These are phyloP conservation scores for Rhododendron simsii DNA, from an alignment of 148 eudicot genomes.

Conservation along the genomic window DNA sequence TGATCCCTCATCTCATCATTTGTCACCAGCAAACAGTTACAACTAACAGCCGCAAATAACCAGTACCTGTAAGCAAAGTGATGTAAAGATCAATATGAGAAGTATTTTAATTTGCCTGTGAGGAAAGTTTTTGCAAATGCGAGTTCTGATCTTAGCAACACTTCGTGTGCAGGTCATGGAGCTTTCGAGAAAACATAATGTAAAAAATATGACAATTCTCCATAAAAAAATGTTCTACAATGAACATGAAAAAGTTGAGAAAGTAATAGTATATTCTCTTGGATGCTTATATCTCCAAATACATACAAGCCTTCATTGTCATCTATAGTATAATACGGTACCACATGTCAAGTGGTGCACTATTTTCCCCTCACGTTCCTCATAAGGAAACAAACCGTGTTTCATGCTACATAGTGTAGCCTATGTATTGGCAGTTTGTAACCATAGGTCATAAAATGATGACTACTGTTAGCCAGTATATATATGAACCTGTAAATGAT, in stretches of 20 bases:
- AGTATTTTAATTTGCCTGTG: background rate
- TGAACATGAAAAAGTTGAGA: background rate
- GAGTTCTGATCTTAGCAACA: background rate
- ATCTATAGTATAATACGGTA: background rate
- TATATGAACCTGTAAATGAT: background rate
- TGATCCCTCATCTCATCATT: conserved; percentile 90
- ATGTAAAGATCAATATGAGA: background rate
- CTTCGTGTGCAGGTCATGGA: background rate
- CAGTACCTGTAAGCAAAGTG: conserved; percentile 44
- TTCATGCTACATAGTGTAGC: background rate
- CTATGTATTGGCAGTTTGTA: background rate
- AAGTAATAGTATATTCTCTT: background rate
- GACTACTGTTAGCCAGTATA: background rate
- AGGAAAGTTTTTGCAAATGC: background rate
- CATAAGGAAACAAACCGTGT: background rate
- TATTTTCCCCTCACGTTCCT: background rate
- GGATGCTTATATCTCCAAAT: background rate
- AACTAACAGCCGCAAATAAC: conserved; percentile 68
- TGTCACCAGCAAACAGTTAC: conserved; percentile 60
- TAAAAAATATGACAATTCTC: background rate
- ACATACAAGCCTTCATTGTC: background rate
- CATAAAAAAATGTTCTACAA: background rate
- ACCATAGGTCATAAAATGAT: background rate
- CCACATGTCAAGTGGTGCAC: background rate
- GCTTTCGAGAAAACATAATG: background rate